phyloP scores from a whole-genome alignment of 441 rosid species.

The Viola pubescens region DNA sequence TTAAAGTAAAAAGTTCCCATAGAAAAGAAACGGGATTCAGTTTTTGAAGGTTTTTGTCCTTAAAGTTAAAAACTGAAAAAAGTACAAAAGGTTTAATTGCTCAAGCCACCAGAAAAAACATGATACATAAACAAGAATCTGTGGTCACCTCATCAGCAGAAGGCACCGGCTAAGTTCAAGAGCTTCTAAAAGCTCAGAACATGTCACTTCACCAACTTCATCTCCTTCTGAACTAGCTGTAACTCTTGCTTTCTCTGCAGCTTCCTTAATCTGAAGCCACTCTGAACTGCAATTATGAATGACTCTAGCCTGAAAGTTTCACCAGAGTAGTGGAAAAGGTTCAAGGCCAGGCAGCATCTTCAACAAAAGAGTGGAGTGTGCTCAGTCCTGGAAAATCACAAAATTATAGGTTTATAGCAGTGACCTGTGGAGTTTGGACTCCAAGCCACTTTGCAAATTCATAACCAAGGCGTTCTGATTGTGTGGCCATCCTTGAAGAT shows the following conservation, averaged over 20 bases:
- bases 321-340: not conserved
- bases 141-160: slow-evolving; percentile 78
- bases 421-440: slow-evolving; percentile 91
- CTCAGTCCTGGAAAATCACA: slow-evolving; percentile 9
- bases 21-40: too few relatives aligned
- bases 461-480: slow-evolving; percentile 98
- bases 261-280: slow-evolving; percentile 89
- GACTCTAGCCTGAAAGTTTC: slow-evolving; percentile 67
- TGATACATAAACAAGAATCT: slow-evolving; percentile 8
- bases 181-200: slow-evolving; percentile 97
- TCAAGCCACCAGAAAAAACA: not conserved
- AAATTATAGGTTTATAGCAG: slow-evolving; percentile 11
- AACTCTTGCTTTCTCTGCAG: slow-evolving; percentile 86
- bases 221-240: slow-evolving; percentile 69
- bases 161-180: slow-evolving; percentile 98
- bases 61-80: too few relatives aligned
- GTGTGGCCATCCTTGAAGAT: slow-evolving; percentile 99
- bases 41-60: too few relatives aligned
- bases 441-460: slow-evolving; percentile 97
- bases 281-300: slow-evolving; percentile 83
- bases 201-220: slow-evolving; percentile 85
- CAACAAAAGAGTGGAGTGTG: not conserved
- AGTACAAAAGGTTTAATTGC: too few relatives aligned
- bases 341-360: too few relatives aligned
- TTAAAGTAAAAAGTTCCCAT: too few relatives aligned